Evolutionary conservation across 148 eudicot species (phyloP).

Genomic region (Tetragonia tetragonoides): DNA sequence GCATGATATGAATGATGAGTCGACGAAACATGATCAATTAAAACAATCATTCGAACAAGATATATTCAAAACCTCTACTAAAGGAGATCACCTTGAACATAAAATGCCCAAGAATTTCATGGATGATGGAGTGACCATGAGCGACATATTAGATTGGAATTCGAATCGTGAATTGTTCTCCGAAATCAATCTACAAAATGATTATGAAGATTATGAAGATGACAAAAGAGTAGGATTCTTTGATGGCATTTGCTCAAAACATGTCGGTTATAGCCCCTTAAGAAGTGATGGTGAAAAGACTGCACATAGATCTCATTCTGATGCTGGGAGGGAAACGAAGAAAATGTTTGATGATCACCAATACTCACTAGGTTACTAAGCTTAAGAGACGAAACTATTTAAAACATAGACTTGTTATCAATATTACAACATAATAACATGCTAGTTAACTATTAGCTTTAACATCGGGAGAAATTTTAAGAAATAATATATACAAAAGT

Average conservation of each 20-base stretch:
- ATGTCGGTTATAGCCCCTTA: constrained; percentile 19
- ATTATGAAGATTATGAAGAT: background rate
- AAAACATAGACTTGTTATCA: too few species aligned
- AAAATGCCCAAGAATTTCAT: constrained; percentile 12
- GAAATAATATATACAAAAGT: too few species aligned
- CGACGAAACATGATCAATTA: background rate
- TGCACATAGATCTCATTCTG: constrained; percentile 3
- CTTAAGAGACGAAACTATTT: background rate
- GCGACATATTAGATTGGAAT: constrained; percentile 18
- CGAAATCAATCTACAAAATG: constrained; percentile 19
- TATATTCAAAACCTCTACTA: background rate
- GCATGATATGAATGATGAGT: constrained; percentile 8
- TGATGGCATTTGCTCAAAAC: constrained; percentile 20
- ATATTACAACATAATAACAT: too few species aligned
- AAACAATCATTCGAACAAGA: constrained; percentile 7
- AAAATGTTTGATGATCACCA: constrained; percentile 14
- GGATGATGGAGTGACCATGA: constrained; percentile 1
- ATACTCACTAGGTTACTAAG: background rate
- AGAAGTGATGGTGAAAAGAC: background rate
- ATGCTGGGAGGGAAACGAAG: constrained; percentile 9
- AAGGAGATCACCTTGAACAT: background rate
- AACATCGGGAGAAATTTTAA: too few species aligned
- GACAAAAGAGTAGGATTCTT: constrained; percentile 25
- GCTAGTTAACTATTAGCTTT: too few species aligned
- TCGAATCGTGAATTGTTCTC: constrained; percentile 14